Evolutionary conservation across 106 monocot species (phyloP), one percentile per base, ranked within the genome.

Genomic region (Apostasia shenzhenica): DNA sequence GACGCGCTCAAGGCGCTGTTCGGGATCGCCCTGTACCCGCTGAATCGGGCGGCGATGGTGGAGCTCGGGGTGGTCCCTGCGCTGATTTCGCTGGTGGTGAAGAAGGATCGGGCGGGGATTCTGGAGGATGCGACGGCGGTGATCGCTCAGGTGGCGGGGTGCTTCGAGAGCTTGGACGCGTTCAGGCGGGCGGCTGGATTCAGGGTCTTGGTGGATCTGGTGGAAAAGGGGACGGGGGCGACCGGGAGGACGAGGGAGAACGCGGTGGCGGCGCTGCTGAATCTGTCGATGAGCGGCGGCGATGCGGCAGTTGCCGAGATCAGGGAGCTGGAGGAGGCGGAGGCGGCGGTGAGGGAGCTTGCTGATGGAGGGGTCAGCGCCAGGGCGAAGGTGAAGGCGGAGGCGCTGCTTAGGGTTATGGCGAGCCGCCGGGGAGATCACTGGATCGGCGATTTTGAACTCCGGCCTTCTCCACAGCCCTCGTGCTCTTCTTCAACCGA

Each of bases 71-170:
- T 52, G 6, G 84, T 79, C 5, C 80, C 80, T 39, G 76, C 81
- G 43, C 73, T 90, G 42, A 87, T 90, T 76, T 70, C 82, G 4
- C 68, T 87, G 40, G 63, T 83, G 2, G 55, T 76, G 5, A 77
- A 59, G 46, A 87, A 85, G 65, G 76, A 61, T 0, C 57, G 89
- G 45, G 12, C 54, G 1, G 93, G 89, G 38, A 49, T 94, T 10
- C 76, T 87, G 48, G 94, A 94, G 80, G 94, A 94, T 70, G 72
- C 80, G 41, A 83, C 84, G 57, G 89, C 89, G 48, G 94, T 94
- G 69, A 60, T 94, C 2, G 78, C 89, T 46, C 89, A 90, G 84
- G 78, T 94, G 26, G 94, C 94, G 12, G 94, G 94, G 49, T 89
- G 89, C 61, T 63, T 39, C 26, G 94, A 90, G 84, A 87, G 94